These are phyloP conservation scores for Salix arbutifolia DNA, from an alignment of 345 rosid species.

Conservation along the genomic window DNA sequence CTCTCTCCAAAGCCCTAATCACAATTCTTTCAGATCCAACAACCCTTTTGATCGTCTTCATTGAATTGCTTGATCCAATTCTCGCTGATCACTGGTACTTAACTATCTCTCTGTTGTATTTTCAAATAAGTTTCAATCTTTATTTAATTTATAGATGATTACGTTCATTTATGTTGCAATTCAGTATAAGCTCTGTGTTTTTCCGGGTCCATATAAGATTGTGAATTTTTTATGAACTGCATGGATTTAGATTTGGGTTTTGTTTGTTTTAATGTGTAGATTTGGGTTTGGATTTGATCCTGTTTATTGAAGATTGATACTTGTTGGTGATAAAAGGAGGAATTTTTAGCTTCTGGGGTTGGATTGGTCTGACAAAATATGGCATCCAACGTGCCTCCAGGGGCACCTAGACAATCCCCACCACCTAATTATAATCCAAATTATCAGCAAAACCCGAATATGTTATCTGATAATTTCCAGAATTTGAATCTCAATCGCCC, in stretches of 20 bases:
- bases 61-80: background rate
- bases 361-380: constrained; percentile 28
- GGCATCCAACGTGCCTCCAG: constrained; percentile 88
- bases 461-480: constrained; percentile 57
- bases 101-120: background rate
- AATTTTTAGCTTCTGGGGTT: constrained; percentile 8
- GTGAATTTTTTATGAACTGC: background rate
- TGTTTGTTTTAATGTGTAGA: constrained; percentile 4
- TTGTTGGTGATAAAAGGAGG: constrained; percentile 2
- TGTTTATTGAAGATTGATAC: background rate
- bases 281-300: constrained; percentile 4
- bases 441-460: constrained; percentile 39
- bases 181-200: background rate
- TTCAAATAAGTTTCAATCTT: background rate
- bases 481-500: constrained; percentile 56
- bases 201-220: background rate
- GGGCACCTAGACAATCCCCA: constrained; percentile 67
- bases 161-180: background rate
- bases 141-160: background rate
- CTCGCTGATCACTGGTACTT: background rate
- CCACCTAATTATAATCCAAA: constrained; percentile 47
- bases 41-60: background rate
- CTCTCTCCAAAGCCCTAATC: constrained; percentile 16
- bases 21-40: constrained; percentile 16
- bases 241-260: background rate